Base-by-base conservation (phyloP, 2,329 filamentous ascomycete genomes). In the Camptophora hylomeconis region DNA sequence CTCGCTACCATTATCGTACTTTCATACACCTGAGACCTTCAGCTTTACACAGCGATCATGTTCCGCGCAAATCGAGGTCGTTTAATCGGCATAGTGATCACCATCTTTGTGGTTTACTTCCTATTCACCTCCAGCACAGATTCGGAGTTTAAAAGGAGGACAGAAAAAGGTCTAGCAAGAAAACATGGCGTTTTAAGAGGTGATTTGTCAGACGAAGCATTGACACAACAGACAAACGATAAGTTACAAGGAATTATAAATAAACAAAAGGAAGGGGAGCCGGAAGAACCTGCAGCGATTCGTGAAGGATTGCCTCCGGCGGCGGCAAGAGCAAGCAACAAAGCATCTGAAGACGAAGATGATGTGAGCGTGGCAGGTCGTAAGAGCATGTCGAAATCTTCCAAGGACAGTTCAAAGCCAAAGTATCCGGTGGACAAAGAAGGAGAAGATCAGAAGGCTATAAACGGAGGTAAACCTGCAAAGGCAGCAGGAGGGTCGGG, bases 321-420 rank as follows among this genome's bases (percentile, higher is more conserved):
- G 17, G 45, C 44, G 17, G 45, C 33, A 43, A 60, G 9, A 7
- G 19, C 9, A n/a, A 26, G 3, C 15, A 8, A 27, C 21, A n/a
- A 41, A 45, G 57, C 36, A 51, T 61, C 7, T 57, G 49, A 51
- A 13, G 42, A 42, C 18, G 50, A 53, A 25, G 56, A 57, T 29
- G 60, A 63, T 38, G 65, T 61, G 39, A 52, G 59, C 15, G 63
- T 69, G 36, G 63, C 69, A 1, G 69, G 68, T 5, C 60, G 57
- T 44, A 69, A 63, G 47, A 67, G 60, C 50, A 58, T 60, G 54
- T 22, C 26, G 9, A 35, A 45, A 21, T 32, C 35, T 7, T 28
- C 36, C 50, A 60, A 28, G 53, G 60, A 35, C 41, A 46, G 17
- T 45, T 56, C 16, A 65, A 73, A 50, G 66, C 28, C 46, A 15